Percentiles rank a stretch among this genome's conserved stretches.
phyloP scores from a whole-genome alignment of 331 rosid species.

The Cydonia oblonga region DNA sequence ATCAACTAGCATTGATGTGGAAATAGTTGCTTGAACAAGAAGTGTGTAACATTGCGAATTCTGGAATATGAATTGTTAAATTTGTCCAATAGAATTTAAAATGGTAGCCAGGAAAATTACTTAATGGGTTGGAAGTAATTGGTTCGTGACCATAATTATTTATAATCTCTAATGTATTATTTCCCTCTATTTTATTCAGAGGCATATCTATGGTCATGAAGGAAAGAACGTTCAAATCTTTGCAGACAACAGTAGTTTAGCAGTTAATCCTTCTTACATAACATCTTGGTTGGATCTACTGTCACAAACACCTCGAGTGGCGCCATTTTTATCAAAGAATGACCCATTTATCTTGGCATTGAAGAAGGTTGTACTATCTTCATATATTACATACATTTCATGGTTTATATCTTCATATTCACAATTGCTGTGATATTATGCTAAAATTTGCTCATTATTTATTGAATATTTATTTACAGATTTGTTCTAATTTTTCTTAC shows the following conservation, averaged over 20 bases:
- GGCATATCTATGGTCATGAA: slow-evolving; percentile 78
- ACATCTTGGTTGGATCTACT: slow-evolving; percentile 75
- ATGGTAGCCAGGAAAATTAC: neutral
- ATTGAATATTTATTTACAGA: neutral
- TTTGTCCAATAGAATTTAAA: neutral
- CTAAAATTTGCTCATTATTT: neutral
- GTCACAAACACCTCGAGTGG: slow-evolving; percentile 88
- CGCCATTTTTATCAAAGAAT: slow-evolving; percentile 80
- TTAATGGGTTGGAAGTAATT: neutral
- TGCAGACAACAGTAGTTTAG: slow-evolving; percentile 75
- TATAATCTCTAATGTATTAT: slow-evolving; percentile 9
- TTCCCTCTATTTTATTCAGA: slow-evolving; percentile 42
- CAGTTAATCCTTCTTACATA: slow-evolving; percentile 85
- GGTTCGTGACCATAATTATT: neutral
- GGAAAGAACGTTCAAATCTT: slow-evolving; percentile 69
- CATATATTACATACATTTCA: neutral
- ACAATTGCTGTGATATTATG: neutral
- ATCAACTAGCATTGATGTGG: neutral
- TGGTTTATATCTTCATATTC: neutral
- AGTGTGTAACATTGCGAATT: neutral
- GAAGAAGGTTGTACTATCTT: slow-evolving; percentile 54
- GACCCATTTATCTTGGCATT: slow-evolving; percentile 69
- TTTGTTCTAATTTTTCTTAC: neutral
- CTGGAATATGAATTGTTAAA: neutral
- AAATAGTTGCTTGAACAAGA: neutral